Base-by-base conservation (phyloP, 768 basidiomycete genomes). In the Lentinula sp. region DNA sequence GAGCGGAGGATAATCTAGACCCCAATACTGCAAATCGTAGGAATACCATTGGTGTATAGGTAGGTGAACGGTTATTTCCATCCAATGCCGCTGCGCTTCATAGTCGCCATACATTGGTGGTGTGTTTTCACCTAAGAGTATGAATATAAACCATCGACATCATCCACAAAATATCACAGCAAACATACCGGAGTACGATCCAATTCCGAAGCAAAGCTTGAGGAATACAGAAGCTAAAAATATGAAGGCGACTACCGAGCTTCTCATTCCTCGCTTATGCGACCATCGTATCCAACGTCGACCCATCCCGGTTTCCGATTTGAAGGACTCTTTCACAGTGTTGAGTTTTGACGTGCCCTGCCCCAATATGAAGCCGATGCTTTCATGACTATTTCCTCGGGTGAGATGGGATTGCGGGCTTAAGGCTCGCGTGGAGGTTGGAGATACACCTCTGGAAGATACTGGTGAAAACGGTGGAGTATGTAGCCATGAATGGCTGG, bases 61-160 rank as follows among this genome's bases (percentile, higher is more conserved):
- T 0, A 93, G 76, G 68, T 95, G 89, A 28, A 86, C 72, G 2
- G 91, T 93, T 42, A 96, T 70, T 66, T 95, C 94, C 91, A 96
- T 92, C 94, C 94, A 96, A 73, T 95, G 94, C 57, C 94, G 78
- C 68, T 95, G 94, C 0, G 94, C 94, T 70, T 96, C 94, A 66
- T 91, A 96, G 73, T 96, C 94, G 3, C 94, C 94, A 64, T 81
- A 92, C 86, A 94, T 87, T 0, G 92, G 93, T 0, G 93, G 89
- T 2, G 84, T 83, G 34, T 70, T 77, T 64, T 82, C 70, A 5
- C 93, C 93, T 92, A 63, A 35, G 64, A 23, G 60, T 39, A 37
- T 45, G 45, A 35, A n/a, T 51, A 7, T 35, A 59, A 48, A 65
- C 50, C 34, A 18, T 28, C 28, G 28, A 28, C 28, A 28, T 28